Percentiles rank a stretch among this genome's conserved stretches.
Conservation (phyloP, 2,329 filamentous ascomycete genomes). For the Fusarium tanahbumbuense region DNA sequence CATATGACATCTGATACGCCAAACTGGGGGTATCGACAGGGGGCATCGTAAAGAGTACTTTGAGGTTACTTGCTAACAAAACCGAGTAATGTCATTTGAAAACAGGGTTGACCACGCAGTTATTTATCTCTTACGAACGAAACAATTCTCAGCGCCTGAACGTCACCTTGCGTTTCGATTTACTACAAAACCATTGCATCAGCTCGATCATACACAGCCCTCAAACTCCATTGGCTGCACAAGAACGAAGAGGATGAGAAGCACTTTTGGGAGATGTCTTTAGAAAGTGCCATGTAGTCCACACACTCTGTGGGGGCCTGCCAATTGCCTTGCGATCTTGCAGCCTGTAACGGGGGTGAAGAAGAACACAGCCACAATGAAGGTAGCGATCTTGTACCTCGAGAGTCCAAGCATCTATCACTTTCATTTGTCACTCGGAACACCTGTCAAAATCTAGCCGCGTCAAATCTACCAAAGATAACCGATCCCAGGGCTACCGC, state of each 20-base stretch:
- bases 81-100: neutral
- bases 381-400: slow-evolving; percentile 17
- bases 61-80: slow-evolving; percentile 12
- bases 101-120: neutral
- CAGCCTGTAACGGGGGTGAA: slow-evolving; percentile 7
- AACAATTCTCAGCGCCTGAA: neutral
- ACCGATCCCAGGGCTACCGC: neutral
- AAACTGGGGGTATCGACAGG: slow-evolving; percentile 2
- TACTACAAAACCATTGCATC: neutral
- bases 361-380: neutral
- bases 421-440: slow-evolving; percentile 5
- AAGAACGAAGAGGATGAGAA: neutral
- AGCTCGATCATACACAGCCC: neutral
- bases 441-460: neutral
- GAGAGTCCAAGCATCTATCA: neutral
- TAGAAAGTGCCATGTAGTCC: neutral
- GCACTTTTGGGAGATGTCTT: neutral
- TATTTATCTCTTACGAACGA: slow-evolving; percentile 13
- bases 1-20: neutral
- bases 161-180: neutral
- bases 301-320: neutral
- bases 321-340: slow-evolving; percentile 11
- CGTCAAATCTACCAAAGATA: neutral
- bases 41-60: slow-evolving; percentile 20
- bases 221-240: neutral